Percentiles rank a stretch among this genome's conserved stretches.
Conservation (phyloP, 176 grass and related monocot genomes). For the Elymus sibiricus region DNA sequence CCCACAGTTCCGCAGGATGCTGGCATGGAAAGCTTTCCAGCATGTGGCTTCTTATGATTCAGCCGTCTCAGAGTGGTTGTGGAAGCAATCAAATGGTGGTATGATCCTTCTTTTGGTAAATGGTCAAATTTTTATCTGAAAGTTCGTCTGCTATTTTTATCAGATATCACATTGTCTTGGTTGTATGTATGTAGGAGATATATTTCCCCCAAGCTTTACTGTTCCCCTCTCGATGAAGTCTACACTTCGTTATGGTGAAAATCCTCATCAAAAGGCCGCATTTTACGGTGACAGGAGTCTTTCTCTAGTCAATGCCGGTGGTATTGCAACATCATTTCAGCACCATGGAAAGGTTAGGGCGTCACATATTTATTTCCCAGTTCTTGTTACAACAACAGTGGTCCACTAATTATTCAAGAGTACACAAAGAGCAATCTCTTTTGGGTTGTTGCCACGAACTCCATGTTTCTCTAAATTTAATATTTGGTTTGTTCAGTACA, state of each 20-base stretch:
- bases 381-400: background rate
- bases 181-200: conserved; percentile 42
- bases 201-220: conserved; percentile 73
- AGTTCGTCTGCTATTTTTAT: background rate
- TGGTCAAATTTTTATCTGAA: background rate
- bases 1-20: conserved; percentile 55
- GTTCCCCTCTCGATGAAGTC: conserved; percentile 65
- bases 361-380: background rate
- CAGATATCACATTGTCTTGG: background rate
- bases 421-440: background rate
- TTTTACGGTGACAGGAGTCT: conserved; percentile 87
- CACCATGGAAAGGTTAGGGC: conserved; percentile 79
- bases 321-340: conserved; percentile 86
- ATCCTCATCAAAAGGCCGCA: conserved; percentile 94
- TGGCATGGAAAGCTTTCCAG: conserved; percentile 93
- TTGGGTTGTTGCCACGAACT: background rate
- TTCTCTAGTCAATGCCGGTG: conserved; percentile 69
- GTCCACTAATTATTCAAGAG: background rate
- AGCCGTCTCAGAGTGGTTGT: conserved; percentile 53
- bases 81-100: conserved; percentile 46
- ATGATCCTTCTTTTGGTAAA: background rate
- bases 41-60: conserved; percentile 87
- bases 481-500: conserved; percentile 4
- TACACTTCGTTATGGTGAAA: conserved; percentile 86
- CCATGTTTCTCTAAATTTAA: background rate